A percentile compares a stretch with the other conserved stretches of the same genome.
These are phyloP conservation scores for Hemileccinum rubropunctum DNA, from an alignment of 768 basidiomycete species.

Conservation along the genomic window DNA sequence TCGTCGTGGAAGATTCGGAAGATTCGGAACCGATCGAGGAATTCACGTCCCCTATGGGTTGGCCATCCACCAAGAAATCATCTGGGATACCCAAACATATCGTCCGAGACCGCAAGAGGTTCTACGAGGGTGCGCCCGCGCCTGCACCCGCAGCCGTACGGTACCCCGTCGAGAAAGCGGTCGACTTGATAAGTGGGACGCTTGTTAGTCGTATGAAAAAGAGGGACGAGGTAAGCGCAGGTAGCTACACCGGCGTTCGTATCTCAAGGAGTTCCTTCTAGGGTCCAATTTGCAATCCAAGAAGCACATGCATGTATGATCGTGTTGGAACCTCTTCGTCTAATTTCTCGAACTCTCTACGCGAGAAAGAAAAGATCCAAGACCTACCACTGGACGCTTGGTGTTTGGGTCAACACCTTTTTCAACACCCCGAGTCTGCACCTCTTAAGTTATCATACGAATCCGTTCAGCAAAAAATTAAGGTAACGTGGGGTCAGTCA, in stretches of 20 bases:
- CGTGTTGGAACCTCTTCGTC: slow-evolving; percentile 29
- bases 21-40: slow-evolving; percentile 23
- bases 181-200: slow-evolving; percentile 5
- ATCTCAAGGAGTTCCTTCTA: slow-evolving; percentile 10
- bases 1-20: slow-evolving; percentile 23
- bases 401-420: slow-evolving; percentile 24
- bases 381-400: slow-evolving; percentile 26
- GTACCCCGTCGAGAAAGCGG: neutral
- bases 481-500: slow-evolving; percentile 9
- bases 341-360: slow-evolving; percentile 17
- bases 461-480: slow-evolving; percentile 1
- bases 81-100: slow-evolving; percentile 17
- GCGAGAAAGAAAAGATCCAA: slow-evolving; percentile 1
- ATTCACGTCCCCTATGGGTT: slow-evolving; percentile 2
- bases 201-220: slow-evolving; percentile 22
- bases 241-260: neutral
- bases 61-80: neutral
- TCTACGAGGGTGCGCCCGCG: slow-evolving; percentile 9
- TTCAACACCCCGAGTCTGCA: slow-evolving; percentile 10
- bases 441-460: slow-evolving; percentile 18
- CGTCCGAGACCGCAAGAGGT: slow-evolving; percentile 5
- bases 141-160: slow-evolving; percentile 7
- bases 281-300: neutral
- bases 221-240: slow-evolving; percentile 22
- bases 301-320: slow-evolving; percentile 9